Evolutionary conservation across 805 yeast species (phyloP).

Genomic region (Priceomyces medius): DNA sequence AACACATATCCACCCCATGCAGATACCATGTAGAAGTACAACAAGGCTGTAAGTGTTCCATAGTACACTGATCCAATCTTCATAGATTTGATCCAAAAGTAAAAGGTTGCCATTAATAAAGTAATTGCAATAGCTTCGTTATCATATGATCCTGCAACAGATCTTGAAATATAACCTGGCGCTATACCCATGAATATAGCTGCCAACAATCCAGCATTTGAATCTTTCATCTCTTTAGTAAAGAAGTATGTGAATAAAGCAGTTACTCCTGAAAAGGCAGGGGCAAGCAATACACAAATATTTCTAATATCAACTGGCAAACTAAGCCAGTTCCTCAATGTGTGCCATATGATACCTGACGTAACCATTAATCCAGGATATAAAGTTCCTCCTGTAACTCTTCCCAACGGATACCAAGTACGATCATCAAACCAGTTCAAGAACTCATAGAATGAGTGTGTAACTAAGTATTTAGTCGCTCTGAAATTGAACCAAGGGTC

Average conservation of each 20-base stretch:
- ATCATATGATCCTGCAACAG: constrained; percentile 98
- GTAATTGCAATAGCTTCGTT: constrained; percentile 99
- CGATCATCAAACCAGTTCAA: constrained; percentile 98
- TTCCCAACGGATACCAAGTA: constrained; percentile 98
- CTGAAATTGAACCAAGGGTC: constrained; percentile 96
- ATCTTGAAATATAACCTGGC: constrained; percentile 96
- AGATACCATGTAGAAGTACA: constrained; percentile 96
- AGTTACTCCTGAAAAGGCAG: constrained; percentile 91
- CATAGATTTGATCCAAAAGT: constrained; percentile 91
- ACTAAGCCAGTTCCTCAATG: constrained; percentile 57
- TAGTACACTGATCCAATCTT: constrained; percentile 86
- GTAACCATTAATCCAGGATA: constrained; percentile 99
- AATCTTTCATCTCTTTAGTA: constrained; percentile 86
- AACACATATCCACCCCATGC: constrained; percentile 99
- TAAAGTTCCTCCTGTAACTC: constrained; percentile 98
- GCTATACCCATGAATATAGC: constrained; percentile 97
- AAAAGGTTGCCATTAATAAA: constrained; percentile 90
- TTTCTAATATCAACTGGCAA: constrained; percentile 93
- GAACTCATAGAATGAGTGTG: constrained; percentile 83
- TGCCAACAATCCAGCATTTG: constrained; percentile 85
- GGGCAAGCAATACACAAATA: constrained; percentile 93
- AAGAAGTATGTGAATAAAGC: constrained; percentile 86
- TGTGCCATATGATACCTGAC: constrained; percentile 83
- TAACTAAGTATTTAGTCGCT: constrained; percentile 89
- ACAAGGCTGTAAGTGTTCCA: constrained; percentile 79